phyloP scores from a whole-genome alignment of 1,284 basidiomycete genomes.

The Leccinum subfulvum region DNA sequence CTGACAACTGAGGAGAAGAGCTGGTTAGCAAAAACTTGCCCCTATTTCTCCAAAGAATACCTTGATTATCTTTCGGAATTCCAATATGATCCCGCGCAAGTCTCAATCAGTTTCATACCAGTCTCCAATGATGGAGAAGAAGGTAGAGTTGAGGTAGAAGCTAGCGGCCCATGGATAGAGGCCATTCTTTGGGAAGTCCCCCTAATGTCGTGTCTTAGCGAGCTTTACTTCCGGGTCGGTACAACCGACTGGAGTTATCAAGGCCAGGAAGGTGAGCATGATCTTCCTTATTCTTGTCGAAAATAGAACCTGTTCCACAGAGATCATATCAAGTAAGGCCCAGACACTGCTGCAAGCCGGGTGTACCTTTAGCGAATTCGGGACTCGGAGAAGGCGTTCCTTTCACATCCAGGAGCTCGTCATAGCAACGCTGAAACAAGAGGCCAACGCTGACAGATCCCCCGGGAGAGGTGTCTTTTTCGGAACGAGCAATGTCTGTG shows the following conservation, averaged over 20 bases:
- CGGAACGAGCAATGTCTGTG: constrained; percentile 82
- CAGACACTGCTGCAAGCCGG: constrained; percentile 59
- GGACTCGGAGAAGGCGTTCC: constrained; percentile 85
- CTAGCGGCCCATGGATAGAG: constrained; percentile 23
- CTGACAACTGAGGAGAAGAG: constrained; percentile 64
- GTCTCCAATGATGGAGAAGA: constrained; percentile 45
- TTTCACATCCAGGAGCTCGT: constrained; percentile 81
- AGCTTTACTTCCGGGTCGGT: constrained; percentile 38
- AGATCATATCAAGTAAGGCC: constrained; percentile 19
- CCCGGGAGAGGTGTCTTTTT: constrained; percentile 57
- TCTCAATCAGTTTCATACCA: constrained; percentile 66
- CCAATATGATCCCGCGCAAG: constrained; percentile 81
- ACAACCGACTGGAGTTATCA: constrained; percentile 84
- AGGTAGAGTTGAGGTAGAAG: constrained; percentile 76
- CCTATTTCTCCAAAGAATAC: constrained; percentile 76
- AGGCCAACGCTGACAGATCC: constrained; percentile 59
- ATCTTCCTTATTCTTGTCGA: neutral
- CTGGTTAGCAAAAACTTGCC: constrained; percentile 73
- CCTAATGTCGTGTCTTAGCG: constrained; percentile 70
- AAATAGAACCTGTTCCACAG: constrained; percentile 60
- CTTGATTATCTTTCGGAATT: constrained; percentile 75
- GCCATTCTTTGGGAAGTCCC: constrained; percentile 94
- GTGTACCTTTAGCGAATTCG: constrained; percentile 89
- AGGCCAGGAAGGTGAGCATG: constrained; percentile 66
- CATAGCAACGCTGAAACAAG: constrained; percentile 67